Evolutionary conservation across 345 rosid genomes (phyloP), one percentile per base, ranked within the genome.

Genomic region (Acer campestre): DNA sequence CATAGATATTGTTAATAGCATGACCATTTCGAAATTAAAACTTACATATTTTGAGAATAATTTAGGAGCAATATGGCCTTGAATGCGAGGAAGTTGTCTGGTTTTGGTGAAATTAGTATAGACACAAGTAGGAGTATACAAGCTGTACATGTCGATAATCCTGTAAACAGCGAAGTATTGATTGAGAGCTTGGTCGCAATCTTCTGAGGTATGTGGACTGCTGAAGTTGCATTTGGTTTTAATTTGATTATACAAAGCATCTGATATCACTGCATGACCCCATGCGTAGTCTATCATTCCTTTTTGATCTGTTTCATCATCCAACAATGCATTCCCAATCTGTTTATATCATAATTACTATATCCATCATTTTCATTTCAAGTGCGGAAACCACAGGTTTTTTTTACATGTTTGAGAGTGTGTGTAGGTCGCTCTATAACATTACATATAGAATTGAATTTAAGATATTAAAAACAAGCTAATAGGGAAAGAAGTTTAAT

Each of bases 201-300:
- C 73, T 0, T 68, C n/a, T 1, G 92, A 31, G 16, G 46, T 29
- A 9, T 80, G 12, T n/a, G 75, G 18, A 17, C 0, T 4, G 79
- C 82, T 84, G 81, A 92, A 94, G 76, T 92, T 80, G 80, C 98
- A 94, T 0, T 81, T 17, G 18, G 17, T 40, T 74, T 89, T 92
- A 12, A 89, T 68, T 27, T 86, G 48, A 6, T 62, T 3, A 81
- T 89, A 90, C 27, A 94, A 58, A n/a, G 14, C 29, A 25, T 94
- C 98, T 20, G 98, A 94, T 72, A 94, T 85, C 65, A 94, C 97
- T 2, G 97, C 98, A 25, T 94, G 98, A 70, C 81, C 95, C 89
- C 90, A 92, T 0, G 98, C 97, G 42, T 89, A 94, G 56, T 91
- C 94, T 9, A 92, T 82, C 97, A 94, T 94, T 6, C 97, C 98